A percentile compares a stretch with the other conserved stretches of the same genome.
Conservation (phyloP, 1,284 basidiomycete species). For the Fomitopsis schrenkii region DNA sequence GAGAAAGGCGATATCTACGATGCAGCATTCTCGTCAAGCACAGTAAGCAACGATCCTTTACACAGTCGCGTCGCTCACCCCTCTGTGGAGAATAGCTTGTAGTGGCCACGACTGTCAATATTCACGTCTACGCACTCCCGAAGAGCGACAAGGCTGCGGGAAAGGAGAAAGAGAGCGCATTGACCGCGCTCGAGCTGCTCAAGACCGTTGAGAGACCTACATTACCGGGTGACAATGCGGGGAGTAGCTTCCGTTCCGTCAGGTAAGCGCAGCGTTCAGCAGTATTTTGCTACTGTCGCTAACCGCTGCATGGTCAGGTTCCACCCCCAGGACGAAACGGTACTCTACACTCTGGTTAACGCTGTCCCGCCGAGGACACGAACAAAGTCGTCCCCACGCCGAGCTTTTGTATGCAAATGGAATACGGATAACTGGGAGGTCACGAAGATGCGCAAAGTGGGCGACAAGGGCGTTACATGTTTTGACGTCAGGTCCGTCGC, state of each 20-base stretch:
- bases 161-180: slow-evolving; percentile 33
- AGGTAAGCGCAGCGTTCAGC: slow-evolving; percentile 40
- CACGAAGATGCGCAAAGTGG: slow-evolving; percentile 57
- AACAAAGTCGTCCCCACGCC: slow-evolving; percentile 49
- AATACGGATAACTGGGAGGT: slow-evolving; percentile 53
- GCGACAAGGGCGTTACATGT: slow-evolving; percentile 78
- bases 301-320: slow-evolving; percentile 35
- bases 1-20: slow-evolving; percentile 74
- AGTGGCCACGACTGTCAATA: slow-evolving; percentile 56
- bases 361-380: slow-evolving; percentile 53
- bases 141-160: slow-evolving; percentile 36
- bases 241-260: slow-evolving; percentile 71
- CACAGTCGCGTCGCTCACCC: slow-evolving; percentile 3
- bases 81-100: slow-evolving; percentile 45
- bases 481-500: slow-evolving; percentile 76
- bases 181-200: slow-evolving; percentile 39
- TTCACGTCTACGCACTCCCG: slow-evolving; percentile 57
- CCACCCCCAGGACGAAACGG: slow-evolving; percentile 50
- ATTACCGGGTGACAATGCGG: slow-evolving; percentile 40
- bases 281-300: not conserved
- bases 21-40: slow-evolving; percentile 55
- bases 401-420: slow-evolving; percentile 65
- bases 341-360: slow-evolving; percentile 77
- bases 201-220: slow-evolving; percentile 52
- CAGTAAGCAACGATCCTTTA: slow-evolving; percentile 30